phyloP scores from a whole-genome alignment of 148 eudicot genomes.

The Rhododendron molle region DNA sequence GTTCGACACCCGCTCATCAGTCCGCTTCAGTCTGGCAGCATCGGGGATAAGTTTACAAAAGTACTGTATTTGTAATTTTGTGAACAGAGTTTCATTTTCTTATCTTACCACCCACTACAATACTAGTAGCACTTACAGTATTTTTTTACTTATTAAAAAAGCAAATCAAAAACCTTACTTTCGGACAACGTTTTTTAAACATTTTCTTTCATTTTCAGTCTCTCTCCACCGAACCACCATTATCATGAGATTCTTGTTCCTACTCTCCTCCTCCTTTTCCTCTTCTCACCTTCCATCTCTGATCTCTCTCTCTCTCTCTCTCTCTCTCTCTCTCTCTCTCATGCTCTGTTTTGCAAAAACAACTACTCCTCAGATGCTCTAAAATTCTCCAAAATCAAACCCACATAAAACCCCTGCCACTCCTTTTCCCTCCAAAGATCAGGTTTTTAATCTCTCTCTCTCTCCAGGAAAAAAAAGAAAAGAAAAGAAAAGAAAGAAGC shows the following conservation, averaged over 20 bases:
- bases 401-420: background rate
- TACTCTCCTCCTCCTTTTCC: background rate
- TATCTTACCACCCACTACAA: background rate
- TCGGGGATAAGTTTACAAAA: no score
- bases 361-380: background rate
- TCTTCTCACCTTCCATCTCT: background rate
- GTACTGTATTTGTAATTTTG: no score
- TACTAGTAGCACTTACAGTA: no score
- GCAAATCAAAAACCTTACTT: background rate
- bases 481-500: background rate
- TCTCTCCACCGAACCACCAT: conserved; percentile 4
- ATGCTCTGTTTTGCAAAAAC: background rate
- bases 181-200: background rate
- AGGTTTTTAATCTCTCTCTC: background rate
- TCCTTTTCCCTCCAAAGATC: background rate
- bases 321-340: background rate
- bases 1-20: no score
- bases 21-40: no score
- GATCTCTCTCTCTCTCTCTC: background rate
- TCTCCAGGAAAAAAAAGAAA: background rate
- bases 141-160: no score
- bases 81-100: background rate
- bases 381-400: background rate
- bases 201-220: background rate
- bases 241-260: conserved; percentile 25